Evolutionary conservation across 2,329 filamentous ascomycete genomes (phyloP), one percentile per base, ranked within the genome.

Genomic region (Cordyceps fumosorosea): DNA sequence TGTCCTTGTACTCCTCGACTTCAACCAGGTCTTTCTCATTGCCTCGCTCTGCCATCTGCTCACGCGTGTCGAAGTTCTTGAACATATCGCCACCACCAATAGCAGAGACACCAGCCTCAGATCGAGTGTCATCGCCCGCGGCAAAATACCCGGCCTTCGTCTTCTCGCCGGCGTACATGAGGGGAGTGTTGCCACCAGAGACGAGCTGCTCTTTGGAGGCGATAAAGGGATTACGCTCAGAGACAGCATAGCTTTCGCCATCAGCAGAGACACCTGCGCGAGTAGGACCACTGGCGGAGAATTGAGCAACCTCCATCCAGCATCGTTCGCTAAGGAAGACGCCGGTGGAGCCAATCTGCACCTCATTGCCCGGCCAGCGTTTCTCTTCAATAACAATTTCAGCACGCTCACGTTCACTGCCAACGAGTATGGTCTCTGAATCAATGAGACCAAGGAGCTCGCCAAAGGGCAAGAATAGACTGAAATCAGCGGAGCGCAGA

Each of bases 71-170:
- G 8, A 98, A 81, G 69, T 97, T 96, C 71, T 92, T 91, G 81
- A 99, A 99, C 93, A 99, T 96, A 73, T 99, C 95, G 8, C 95
- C 93, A 59, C 85, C 90, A 54, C 93, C 90, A 72, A 96, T 89
- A 6, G 91, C 92, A n/a, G 93, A 97, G 2, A 84, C 89, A 4
- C 93, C 93, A 8, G 93, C 93, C 57, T 99, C 95, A 34, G 95
- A 98, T 50, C 92, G 91, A 8, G 87, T 81, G 72, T 99, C 95
- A 63, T 96, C 92, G 63, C 76, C 80, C 5, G 59, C 59, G 59
- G 89, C 89, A 69, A 97, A 97, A 72, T 96, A 97, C 24, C 87
- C 89, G 2, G 83, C 87, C 64, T 87, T 84, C 63, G 83, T 82
- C 73, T 92, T 91, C 74, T 97, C 93, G 63, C 89, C 85, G 16